Evolutionary conservation across 2,329 filamentous ascomycete species (phyloP).

Genomic region (Fusarium palustre): DNA sequence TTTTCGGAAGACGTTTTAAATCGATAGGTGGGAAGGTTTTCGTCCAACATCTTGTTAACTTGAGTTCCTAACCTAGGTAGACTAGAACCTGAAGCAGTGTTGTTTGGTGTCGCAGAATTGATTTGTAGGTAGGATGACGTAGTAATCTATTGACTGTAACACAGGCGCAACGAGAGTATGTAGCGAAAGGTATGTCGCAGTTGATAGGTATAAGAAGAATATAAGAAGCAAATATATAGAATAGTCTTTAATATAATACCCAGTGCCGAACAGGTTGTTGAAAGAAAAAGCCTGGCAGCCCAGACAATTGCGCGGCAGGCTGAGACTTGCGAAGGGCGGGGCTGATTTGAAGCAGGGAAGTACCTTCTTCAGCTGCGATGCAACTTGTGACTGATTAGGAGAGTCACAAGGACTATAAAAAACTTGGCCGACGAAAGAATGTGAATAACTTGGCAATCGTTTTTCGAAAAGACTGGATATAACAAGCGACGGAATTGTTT

Average conservation of each 20-base stretch:
- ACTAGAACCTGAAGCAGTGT: neutral
- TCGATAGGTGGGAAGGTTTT: slow-evolving; percentile 84
- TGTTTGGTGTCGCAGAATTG: slow-evolving; percentile 19
- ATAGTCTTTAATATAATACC: slow-evolving; percentile 6
- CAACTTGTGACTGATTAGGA: slow-evolving; percentile 22
- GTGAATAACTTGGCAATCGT: neutral
- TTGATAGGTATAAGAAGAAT: neutral
- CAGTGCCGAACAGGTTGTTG: neutral
- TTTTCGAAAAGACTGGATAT: neutral
- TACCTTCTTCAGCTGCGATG: slow-evolving; percentile 1
- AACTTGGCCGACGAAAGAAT: slow-evolving; percentile 10
- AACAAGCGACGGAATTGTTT: neutral
- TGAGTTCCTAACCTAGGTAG: neutral
- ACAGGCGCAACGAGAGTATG: neutral
- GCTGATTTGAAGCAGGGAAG: slow-evolving; percentile 19
- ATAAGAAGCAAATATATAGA: neutral
- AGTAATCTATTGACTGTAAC: slow-evolving; percentile 6
- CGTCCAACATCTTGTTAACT: slow-evolving; percentile 79
- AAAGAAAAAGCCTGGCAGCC: slow-evolving; percentile 15
- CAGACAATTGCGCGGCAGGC: slow-evolving; percentile 35
- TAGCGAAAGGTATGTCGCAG: neutral
- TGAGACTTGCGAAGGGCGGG: slow-evolving; percentile 28
- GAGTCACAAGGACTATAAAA: slow-evolving; percentile 14
- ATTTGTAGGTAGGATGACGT: slow-evolving; percentile 25
- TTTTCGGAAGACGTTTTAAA: slow-evolving; percentile 65